Evolutionary conservation across 345 rosid species (phyloP).

Genomic region (Punica granatum): DNA sequence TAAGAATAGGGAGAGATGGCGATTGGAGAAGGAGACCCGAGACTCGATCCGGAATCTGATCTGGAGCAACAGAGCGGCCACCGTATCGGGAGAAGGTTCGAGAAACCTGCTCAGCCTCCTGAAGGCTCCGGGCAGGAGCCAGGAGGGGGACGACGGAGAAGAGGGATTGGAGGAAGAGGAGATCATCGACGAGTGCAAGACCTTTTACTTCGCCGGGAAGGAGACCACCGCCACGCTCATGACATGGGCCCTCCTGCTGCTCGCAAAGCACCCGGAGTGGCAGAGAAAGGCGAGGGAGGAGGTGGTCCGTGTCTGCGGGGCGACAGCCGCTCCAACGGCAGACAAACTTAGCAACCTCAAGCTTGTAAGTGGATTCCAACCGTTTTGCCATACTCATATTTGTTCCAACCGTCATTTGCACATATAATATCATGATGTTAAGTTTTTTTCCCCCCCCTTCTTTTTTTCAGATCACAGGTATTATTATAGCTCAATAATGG

Average conservation of each 20-base stretch:
- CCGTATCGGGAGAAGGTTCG: constrained; percentile 23
- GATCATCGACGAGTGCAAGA: constrained; percentile 79
- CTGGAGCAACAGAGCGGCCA: constrained; percentile 13
- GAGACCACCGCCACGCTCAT: constrained; percentile 69
- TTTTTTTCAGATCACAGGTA: too few species aligned
- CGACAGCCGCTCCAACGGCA: constrained; percentile 21
- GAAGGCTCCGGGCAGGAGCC: constrained; percentile 41
- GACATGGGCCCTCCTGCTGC: constrained; percentile 57
- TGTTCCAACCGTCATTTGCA: too few species aligned
- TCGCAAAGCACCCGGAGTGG: constrained; percentile 81
- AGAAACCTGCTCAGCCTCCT: constrained; percentile 51
- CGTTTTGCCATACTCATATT: background rate
- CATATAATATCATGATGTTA: too few species aligned
- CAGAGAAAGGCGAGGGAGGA: constrained; percentile 70
- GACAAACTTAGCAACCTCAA: constrained; percentile 51
- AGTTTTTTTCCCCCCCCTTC: too few species aligned
- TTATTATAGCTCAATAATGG: too few species aligned
- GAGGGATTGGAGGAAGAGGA: constrained; percentile 56
- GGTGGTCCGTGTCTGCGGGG: constrained; percentile 33
- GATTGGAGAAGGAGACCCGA: constrained; percentile 57
- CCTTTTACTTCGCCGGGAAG: constrained; percentile 82
- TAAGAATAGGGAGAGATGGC: constrained; percentile 75
- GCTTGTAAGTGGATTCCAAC: constrained; percentile 40
- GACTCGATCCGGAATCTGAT: constrained; percentile 45
- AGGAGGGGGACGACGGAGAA: constrained; percentile 33